A percentile compares a stretch with the other conserved stretches of the same genome.
phyloP scores from a whole-genome alignment of 1,284 basidiomycete species.

The Cyathus pygmaeus region DNA sequence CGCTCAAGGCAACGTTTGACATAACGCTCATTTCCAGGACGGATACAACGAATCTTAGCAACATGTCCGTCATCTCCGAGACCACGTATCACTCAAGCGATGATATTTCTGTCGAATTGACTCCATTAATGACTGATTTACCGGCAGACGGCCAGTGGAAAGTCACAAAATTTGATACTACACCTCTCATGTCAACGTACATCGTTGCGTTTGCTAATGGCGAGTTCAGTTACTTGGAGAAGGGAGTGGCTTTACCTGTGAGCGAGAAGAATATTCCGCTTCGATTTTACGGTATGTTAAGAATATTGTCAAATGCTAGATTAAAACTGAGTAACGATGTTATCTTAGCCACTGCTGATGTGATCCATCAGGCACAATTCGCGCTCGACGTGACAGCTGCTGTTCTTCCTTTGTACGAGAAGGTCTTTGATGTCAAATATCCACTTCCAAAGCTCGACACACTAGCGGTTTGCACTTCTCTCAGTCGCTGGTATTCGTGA shows the following conservation, averaged over 20 bases:
- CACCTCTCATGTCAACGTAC: conserved; percentile 90
- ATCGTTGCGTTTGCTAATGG: conserved; percentile 94
- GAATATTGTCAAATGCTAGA: background rate
- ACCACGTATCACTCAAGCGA: conserved; percentile 49
- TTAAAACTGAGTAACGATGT: background rate
- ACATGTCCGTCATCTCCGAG: conserved; percentile 83
- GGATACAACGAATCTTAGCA: conserved; percentile 84
- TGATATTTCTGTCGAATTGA: conserved; percentile 41
- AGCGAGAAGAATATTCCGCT: conserved; percentile 87
- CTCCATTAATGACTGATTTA: conserved; percentile 1
- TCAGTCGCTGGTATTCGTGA: conserved; percentile 2
- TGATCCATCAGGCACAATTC: conserved; percentile 84
- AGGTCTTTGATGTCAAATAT: conserved; percentile 90
- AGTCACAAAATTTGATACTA: conserved; percentile 81
- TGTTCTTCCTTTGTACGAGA: conserved; percentile 93
- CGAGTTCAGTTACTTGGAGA: conserved; percentile 79
- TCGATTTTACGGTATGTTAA: conserved; percentile 77
- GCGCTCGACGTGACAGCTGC: conserved; percentile 91
- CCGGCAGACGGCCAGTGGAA: conserved; percentile 71
- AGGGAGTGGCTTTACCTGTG: conserved; percentile 83
- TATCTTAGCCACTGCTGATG: conserved; percentile 79
- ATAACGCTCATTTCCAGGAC: conserved; percentile 87
- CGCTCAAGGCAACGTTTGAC: conserved; percentile 88
- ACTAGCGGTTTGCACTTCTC: conserved; percentile 65
- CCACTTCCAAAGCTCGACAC: conserved; percentile 95